Evolutionary conservation across 768 basidiomycete species (phyloP).

Genomic region (Podaxis pistillaris): DNA sequence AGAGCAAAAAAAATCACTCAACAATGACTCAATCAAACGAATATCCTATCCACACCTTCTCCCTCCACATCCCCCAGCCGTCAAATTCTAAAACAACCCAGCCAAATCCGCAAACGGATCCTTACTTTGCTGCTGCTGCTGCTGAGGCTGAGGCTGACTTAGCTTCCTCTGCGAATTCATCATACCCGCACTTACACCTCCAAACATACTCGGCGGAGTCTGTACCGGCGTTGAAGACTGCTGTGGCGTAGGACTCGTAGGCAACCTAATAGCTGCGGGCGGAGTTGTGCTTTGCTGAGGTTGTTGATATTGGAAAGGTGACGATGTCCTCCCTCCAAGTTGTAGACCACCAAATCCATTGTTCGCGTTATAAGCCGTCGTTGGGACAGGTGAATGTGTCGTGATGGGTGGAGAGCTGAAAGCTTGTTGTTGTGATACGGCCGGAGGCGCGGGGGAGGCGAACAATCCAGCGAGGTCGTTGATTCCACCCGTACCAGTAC

Average conservation of each 20-base stretch:
- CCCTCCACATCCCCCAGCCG: background rate
- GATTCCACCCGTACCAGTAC: conserved; percentile 29
- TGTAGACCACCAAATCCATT: conserved; percentile 11
- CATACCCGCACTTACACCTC: conserved; percentile 3
- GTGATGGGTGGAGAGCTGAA: background rate
- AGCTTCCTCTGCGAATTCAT: background rate
- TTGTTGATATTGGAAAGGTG: conserved; percentile 15
- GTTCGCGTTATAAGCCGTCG: conserved; percentile 19
- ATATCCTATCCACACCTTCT: background rate
- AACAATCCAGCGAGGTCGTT: conserved; percentile 70
- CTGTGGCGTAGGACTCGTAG: background rate
- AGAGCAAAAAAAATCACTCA: background rate
- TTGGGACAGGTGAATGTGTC: conserved; percentile 15
- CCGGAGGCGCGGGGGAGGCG: conserved; percentile 28
- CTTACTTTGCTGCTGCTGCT: conserved; percentile 44
- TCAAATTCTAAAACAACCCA: conserved; percentile 56
- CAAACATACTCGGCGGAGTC: conserved; percentile 4
- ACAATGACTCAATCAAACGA: background rate
- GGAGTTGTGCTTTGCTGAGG: conserved; percentile 1
- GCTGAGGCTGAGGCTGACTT: conserved; percentile 1
- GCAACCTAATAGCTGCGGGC: conserved; percentile 8
- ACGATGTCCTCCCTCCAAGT: conserved; percentile 5
- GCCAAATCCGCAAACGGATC: conserved; percentile 86
- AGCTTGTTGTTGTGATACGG: conserved; percentile 10
- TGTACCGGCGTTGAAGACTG: background rate